Evolutionary conservation across 306 rosid species (phyloP), one percentile per base, ranked within the genome.

Genomic region (Pterocarpus santalinus): DNA sequence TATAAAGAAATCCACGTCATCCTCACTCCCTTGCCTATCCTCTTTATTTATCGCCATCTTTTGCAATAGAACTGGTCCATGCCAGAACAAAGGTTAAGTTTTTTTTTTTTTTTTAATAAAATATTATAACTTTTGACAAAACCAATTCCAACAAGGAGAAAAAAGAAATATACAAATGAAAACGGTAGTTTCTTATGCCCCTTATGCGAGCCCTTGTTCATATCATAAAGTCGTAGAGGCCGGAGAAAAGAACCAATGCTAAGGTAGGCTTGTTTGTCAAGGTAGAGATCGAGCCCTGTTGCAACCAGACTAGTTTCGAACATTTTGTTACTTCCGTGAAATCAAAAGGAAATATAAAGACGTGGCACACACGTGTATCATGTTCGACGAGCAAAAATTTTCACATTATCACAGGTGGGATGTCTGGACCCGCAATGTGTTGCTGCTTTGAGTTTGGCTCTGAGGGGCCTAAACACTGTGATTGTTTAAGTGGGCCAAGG

Each of bases 371-470:
- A 88, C 90, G 91, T 85, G 89, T 75, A 75, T 4, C 46, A 72
- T 56, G 69, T 10, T 64, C 74, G 78, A 80, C 41, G 72, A 49
- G 72, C 63, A 61, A 80, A 86, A 81, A 67, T 53, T 66, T 60
- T 84, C 74, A 66, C 82, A 81, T 69, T 80, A 81, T 58, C 75
- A 81, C 88, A 81, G 84, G 85, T 86, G 76, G 35, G 77, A 55
- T 79, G 82, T 83, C 88, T 83, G 90, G 87, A 72, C 84, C 84
- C 68, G 65, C 83, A 76, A 78, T 81, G 76, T 68, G 88, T 78
- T 77, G 81, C 86, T 78, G 84, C 90, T 73, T 64, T 49, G 69
- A 72, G 84, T 82, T 76, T 55, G 87, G 82, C 68, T 83, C 86
- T 78, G 87, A 83, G 83, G 77, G 87, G 75, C 69, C 70, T 58